A percentile compares a stretch with the other conserved stretches of the same genome.
Evolutionary conservation across 345 rosid genomes (phyloP).

Genomic region (Carallia pectinifolia): DNA sequence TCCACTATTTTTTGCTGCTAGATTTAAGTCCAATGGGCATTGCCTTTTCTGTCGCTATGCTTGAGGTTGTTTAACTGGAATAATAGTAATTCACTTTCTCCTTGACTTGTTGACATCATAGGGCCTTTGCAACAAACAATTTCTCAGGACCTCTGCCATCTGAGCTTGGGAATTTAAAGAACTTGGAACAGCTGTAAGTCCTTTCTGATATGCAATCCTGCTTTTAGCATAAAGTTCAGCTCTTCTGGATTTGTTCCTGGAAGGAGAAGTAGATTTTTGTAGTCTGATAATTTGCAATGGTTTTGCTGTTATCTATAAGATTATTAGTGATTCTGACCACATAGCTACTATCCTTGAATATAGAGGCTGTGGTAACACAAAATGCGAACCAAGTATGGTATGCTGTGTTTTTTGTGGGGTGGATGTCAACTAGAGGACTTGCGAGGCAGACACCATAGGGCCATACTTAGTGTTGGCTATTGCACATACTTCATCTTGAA

Average conservation of each 20-base stretch:
- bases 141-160: conserved; percentile 65
- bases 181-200: conserved; percentile 57
- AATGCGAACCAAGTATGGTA: not conserved
- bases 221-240: not conserved
- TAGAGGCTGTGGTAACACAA: too few species aligned
- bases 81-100: not conserved
- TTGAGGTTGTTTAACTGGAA: too few species aligned
- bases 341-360: too few species aligned
- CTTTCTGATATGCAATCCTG: not conserved
- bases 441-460: too few species aligned
- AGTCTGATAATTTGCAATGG: not conserved
- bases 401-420: not conserved
- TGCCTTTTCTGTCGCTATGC: too few species aligned
- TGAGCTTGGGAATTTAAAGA: conserved; percentile 56
- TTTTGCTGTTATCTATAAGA: too few species aligned
- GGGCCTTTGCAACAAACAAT: conserved; percentile 54
- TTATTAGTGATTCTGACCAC: too few species aligned
- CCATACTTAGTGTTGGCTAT: too few species aligned
- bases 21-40: too few species aligned
- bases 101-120: conserved; percentile 19
- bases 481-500: too few species aligned
- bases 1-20: too few species aligned
- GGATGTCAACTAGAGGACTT: too few species aligned
- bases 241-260: not conserved
- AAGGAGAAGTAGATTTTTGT: not conserved